These are phyloP conservation scores for Hypoxylon rubiginosum DNA, from an alignment of 2,329 filamentous ascomycete genomes.

Conservation along the genomic window DNA sequence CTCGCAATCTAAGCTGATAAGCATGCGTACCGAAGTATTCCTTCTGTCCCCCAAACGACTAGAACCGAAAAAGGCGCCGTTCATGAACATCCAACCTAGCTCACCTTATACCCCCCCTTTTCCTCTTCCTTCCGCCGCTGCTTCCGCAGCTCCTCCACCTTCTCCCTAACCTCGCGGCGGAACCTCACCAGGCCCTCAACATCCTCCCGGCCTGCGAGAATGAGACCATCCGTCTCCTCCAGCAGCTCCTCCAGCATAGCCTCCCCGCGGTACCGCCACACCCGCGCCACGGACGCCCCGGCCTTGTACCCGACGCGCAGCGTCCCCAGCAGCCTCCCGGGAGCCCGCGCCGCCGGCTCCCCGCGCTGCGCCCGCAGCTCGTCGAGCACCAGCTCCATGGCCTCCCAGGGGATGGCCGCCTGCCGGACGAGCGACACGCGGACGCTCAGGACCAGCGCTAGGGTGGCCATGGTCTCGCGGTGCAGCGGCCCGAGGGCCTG, in stretches of 20 bases:
- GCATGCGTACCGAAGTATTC: too few relatives aligned
- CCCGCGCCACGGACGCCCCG: background rate
- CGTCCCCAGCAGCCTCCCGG: background rate
- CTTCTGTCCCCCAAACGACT: too few relatives aligned
- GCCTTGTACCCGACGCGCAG: constrained; percentile 15
- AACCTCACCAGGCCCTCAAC: background rate
- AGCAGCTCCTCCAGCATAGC: constrained; percentile 1
- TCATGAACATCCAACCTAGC: too few relatives aligned
- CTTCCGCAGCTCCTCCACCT: background rate
- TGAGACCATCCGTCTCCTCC: background rate
- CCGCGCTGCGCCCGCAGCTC: background rate
- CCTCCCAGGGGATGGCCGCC: background rate
- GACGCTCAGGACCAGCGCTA: constrained; percentile 16
- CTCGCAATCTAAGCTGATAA: too few relatives aligned
- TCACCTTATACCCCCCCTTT: background rate
- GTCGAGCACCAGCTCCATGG: background rate
- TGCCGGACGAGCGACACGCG: constrained; percentile 7
- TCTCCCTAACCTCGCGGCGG: background rate
- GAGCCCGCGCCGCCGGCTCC: background rate
- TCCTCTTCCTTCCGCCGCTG: background rate
- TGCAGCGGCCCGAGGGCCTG: constrained; percentile 6
- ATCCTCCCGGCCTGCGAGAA: background rate
- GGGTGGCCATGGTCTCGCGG: constrained; percentile 14
- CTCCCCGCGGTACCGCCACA: constrained; percentile 1
- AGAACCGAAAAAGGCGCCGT: too few relatives aligned